phyloP scores from a whole-genome alignment of 345 rosid species.

The Acer yangbiense region DNA sequence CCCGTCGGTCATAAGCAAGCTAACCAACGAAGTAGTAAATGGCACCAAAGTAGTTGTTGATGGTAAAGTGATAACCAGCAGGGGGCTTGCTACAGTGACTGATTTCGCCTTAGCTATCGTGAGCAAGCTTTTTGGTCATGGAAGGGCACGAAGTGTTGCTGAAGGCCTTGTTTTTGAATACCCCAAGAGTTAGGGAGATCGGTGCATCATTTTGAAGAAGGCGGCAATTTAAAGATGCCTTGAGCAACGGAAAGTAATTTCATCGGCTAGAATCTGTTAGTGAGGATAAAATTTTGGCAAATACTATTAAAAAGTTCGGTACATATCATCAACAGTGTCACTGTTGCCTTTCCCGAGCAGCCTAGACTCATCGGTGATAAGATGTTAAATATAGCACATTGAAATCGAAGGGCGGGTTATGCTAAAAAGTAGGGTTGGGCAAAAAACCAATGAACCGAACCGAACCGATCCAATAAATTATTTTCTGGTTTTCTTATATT shows the following conservation, averaged over 20 bases:
- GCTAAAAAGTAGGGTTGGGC: too few species aligned
- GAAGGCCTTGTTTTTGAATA: slow-evolving; percentile 88
- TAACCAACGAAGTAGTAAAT: slow-evolving; percentile 32
- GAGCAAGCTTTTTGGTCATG: slow-evolving; percentile 78
- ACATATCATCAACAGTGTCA: neutral
- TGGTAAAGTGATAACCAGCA: slow-evolving; percentile 80
- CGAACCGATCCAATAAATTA: too few species aligned
- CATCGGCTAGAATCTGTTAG: neutral
- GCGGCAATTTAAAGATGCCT: neutral
- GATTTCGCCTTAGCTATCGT: slow-evolving; percentile 76
- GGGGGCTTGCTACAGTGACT: slow-evolving; percentile 61
- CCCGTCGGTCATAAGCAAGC: slow-evolving; percentile 41
- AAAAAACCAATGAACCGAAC: too few species aligned
- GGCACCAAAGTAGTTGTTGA: slow-evolving; percentile 80
- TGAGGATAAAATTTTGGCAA: slow-evolving; percentile 8
- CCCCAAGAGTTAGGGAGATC: slow-evolving; percentile 40
- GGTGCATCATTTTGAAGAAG: slow-evolving; percentile 3
- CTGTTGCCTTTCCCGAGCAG: slow-evolving; percentile 1
- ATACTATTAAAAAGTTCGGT: neutral
- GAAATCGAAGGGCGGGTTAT: neutral
- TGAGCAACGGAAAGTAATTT: neutral
- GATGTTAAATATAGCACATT: neutral
- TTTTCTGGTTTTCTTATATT: too few species aligned
- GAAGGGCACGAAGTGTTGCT: slow-evolving; percentile 83
- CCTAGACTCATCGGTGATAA: neutral